Evolutionary conservation across 2,329 filamentous ascomycete genomes (phyloP).

Genomic region (Fusarium pseudoanthophilum): DNA sequence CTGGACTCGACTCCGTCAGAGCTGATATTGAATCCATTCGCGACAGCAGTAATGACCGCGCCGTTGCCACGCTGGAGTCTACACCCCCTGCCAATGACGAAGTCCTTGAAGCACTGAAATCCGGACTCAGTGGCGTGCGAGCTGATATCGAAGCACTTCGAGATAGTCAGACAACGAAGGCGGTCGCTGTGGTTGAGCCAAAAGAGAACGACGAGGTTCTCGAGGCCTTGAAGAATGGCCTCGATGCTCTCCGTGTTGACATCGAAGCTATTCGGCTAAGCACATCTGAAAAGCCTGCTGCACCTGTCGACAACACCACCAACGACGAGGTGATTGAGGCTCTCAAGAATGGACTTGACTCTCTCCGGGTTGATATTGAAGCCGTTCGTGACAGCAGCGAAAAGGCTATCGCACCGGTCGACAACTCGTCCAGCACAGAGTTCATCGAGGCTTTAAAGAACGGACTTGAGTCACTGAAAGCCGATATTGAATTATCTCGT

Average conservation of each 20-base stretch:
- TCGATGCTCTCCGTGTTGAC: conserved; percentile 38
- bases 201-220: conserved; percentile 85
- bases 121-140: conserved; percentile 79
- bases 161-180: conserved; percentile 60
- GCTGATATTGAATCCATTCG: conserved; percentile 83
- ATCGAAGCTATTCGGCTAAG: conserved; percentile 63
- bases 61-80: conserved; percentile 55
- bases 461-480: conserved; percentile 36
- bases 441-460: conserved; percentile 37
- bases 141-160: conserved; percentile 83
- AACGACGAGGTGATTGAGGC: conserved; percentile 38
- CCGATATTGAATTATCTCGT: conserved; percentile 58
- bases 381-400: conserved; percentile 71
- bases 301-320: conserved; percentile 20
- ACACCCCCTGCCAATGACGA: conserved; percentile 78
- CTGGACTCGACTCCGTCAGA: conserved; percentile 80
- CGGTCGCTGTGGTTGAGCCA: conserved; percentile 47
- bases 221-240: conserved; percentile 62
- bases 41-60: conserved; percentile 62
- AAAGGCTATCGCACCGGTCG: conserved; percentile 38
- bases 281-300: conserved; percentile 58
- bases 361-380: conserved; percentile 31
- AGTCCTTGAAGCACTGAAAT: conserved; percentile 85
- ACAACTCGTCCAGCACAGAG: conserved; percentile 30
- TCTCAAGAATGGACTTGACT: conserved; percentile 35